Percentiles rank a stretch among this genome's conserved stretches.
These are phyloP conservation scores for Colletotrichum sp. DNA, from an alignment of 2,329 filamentous ascomycete species.

Conservation along the genomic window DNA sequence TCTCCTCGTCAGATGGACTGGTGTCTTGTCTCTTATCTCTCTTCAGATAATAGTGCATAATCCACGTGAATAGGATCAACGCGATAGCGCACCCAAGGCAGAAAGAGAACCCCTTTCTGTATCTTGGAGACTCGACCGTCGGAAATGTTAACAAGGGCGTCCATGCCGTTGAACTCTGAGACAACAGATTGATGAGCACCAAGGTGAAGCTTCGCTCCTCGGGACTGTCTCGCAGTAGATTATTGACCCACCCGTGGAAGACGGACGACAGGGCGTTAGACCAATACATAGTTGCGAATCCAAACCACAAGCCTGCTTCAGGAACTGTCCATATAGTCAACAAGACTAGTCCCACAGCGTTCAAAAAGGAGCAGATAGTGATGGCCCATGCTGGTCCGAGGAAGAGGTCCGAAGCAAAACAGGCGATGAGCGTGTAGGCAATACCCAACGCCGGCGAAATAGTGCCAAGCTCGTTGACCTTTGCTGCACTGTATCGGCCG, in stretches of 20 bases:
- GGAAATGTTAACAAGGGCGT: conserved; percentile 56
- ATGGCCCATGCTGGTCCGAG: conserved; percentile 35
- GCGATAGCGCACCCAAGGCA: conserved; percentile 6
- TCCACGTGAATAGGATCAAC: not conserved
- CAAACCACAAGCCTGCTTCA: conserved; percentile 58
- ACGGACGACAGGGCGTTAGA: not conserved
- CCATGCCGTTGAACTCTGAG: conserved; percentile 61
- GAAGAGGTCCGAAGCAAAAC: not conserved
- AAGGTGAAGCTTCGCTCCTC: conserved; percentile 8
- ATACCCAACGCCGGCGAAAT: not conserved
- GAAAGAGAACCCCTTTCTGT: conserved; percentile 49
- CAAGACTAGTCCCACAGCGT: conserved; percentile 33
- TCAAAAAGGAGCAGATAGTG: not conserved
- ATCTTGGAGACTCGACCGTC: conserved; percentile 47
- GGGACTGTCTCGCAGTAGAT: not conserved
- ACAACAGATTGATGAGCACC: conserved; percentile 36
- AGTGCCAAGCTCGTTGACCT: conserved; percentile 49
- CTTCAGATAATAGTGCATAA: conserved; percentile 10
- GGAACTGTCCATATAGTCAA: conserved; percentile 62
- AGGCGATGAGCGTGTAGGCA: not conserved
- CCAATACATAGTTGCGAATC: conserved; percentile 42
- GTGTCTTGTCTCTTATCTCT: not conserved
- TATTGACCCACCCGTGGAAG: conserved; percentile 8
- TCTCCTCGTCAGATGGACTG: not conserved
- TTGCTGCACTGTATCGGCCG: conserved; percentile 49